Conservation (phyloP, 73 alveolate genomes). For the Blepharisma stoltei region DNA sequence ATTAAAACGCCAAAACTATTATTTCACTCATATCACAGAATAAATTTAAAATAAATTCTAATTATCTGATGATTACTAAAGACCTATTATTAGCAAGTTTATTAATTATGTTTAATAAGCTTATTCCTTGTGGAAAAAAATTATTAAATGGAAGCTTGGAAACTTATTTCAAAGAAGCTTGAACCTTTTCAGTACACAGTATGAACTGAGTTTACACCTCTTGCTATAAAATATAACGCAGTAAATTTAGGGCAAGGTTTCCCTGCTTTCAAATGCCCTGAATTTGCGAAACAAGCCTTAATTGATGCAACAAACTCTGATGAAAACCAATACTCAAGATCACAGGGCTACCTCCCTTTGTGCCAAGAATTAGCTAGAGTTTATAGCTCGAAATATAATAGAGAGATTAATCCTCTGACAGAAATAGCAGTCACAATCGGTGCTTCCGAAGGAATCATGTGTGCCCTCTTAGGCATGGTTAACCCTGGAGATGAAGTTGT, state of each 20-base stretch:
- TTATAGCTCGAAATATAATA: constrained; percentile 34
- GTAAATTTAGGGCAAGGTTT: constrained; percentile 63
- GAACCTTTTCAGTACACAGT: constrained; percentile 30
- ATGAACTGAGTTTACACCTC: constrained; percentile 59
- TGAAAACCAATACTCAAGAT: constrained; percentile 52
- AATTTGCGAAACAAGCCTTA: constrained; percentile 40
- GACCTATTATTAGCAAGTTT: too few relatives aligned
- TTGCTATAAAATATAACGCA: constrained; percentile 43
- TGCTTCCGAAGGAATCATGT: constrained; percentile 22
- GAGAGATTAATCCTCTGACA: constrained; percentile 48
- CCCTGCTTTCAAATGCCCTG: constrained; percentile 62
- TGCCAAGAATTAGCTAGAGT: constrained; percentile 37
- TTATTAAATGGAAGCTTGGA: not conserved
- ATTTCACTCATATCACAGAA: too few relatives aligned
- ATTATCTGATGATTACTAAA: too few relatives aligned
- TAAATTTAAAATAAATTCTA: too few relatives aligned
- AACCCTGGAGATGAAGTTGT: constrained; percentile 46
- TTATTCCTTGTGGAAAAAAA: too few relatives aligned
- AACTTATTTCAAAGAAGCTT: not conserved
- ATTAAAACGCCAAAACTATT: too few relatives aligned
- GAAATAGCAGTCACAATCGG: constrained; percentile 49
- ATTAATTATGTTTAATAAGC: too few relatives aligned
- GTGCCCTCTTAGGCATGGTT: constrained; percentile 23
- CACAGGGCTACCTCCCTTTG: constrained; percentile 49
- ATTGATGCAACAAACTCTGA: constrained; percentile 44